Percentiles rank a stretch among this genome's conserved stretches.
Evolutionary conservation across 768 basidiomycete species (phyloP).

Genomic region (Naganishia onofrii): DNA sequence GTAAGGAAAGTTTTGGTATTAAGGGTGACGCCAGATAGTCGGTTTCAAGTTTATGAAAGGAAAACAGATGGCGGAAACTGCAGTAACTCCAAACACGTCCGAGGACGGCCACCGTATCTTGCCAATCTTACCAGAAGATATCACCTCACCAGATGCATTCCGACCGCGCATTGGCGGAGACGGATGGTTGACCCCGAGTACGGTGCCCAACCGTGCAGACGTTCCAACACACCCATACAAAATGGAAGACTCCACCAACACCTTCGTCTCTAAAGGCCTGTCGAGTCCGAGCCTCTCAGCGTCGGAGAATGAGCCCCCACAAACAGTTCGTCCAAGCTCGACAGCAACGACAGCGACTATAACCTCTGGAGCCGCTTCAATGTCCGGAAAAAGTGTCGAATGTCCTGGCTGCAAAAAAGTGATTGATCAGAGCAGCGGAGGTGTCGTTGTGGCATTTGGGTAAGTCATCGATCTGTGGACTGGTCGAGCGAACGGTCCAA

Average conservation of each 20-base stretch:
- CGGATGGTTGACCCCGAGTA: conserved; percentile 11
- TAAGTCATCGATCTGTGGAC: conserved; percentile 54
- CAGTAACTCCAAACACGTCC: background rate
- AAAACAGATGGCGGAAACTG: conserved; percentile 17
- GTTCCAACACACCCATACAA: background rate
- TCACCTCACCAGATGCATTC: conserved; percentile 10
- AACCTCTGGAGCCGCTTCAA: conserved; percentile 4
- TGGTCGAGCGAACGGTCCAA: background rate
- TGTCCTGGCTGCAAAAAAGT: conserved; percentile 30
- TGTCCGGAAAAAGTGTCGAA: conserved; percentile 28
- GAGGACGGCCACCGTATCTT: background rate
- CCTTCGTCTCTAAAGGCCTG: background rate
- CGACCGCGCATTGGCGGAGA: background rate
- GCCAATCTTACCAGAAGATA: conserved; percentile 4
- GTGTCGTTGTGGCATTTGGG: conserved; percentile 92
- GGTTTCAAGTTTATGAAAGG: conserved; percentile 2
- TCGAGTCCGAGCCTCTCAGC: background rate
- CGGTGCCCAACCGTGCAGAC: conserved; percentile 11
- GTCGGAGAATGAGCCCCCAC: background rate
- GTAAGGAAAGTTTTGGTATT: background rate
- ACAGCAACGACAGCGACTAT: conserved; percentile 14
- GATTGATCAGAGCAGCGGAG: conserved; percentile 51
- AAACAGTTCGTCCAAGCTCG: conserved; percentile 3
- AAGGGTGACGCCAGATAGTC: background rate
- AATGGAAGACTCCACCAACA: background rate